Evolutionary conservation across 1,284 basidiomycete genomes (phyloP), one percentile per base, ranked within the genome.

Genomic region (Pseudozyma tsukubaensis): DNA sequence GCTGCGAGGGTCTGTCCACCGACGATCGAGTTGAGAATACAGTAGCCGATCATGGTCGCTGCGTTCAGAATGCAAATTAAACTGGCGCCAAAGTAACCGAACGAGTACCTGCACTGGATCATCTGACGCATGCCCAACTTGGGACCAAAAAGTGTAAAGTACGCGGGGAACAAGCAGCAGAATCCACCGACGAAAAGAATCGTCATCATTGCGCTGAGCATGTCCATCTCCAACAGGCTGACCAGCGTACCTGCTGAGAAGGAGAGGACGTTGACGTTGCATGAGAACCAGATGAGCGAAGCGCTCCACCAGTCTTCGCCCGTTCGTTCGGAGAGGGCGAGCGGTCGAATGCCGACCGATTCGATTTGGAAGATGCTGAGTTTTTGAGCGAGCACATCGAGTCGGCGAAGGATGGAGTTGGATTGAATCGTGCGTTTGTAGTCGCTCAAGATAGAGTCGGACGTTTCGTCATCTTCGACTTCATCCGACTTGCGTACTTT

Each of bases 61-160:
- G 70, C 71, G 16, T 74, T 79, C n/a, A 76, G 53, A 50, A 90
- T 72, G 10, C 89, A 88, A 75, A 89, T 89, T 57, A 90, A 85
- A 10, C 86, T 86, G 0, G 88, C 87, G 12, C 89, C 89, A 40
- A 88, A 76, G 72, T 88, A 90, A 5, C 89, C 90, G 3, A 88
- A 88, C 58, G 87, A 88, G 73, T 87, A 90, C 1, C 89, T 86
- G 32, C 76, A 77, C 35, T 85, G 82, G 11, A 86, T 85, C 88
- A 91, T 90, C 0, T 89, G 90, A 6, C 90, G 86, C 51, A 91
- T 81, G 8, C 90, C 90, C 0, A 88, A 88, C 69, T 86, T 84
- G 1, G 90, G 89, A 0, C 90, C 90, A n/a, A 91, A 86, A 19
- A 72, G 56, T 13, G 62, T 59, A 45, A 79, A 78, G 35, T 77